Evolutionary conservation across 257 asterid genomes (phyloP), one percentile per base, ranked within the genome.

Genomic region (Parsonsia alboflavescens): DNA sequence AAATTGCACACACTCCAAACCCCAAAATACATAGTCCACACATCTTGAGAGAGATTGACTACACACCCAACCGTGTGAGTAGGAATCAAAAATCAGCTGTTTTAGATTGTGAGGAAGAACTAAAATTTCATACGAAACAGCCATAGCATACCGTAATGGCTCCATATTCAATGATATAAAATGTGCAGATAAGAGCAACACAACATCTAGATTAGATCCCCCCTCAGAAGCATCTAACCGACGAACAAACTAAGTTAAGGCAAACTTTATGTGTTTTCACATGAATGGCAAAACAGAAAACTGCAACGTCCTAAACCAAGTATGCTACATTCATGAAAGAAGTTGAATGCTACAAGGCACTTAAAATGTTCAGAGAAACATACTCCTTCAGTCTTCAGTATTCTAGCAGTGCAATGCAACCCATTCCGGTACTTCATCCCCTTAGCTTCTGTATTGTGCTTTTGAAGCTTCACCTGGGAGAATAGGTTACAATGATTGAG

Each of bases 341-440:
- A 63, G 41, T n/a, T 62, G 73, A 45, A 72, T 42, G 80, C 53
- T n/a, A 13, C 77, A 58, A 72, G 74, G 70, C 73, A 76, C 75
- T 50, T 45, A 52, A 81, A 70, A 79, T 77, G 81, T 54, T 46
- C 61, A 79, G 72, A 82, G 85, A 73, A 77, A 80, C 91, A 78
- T 94, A 94, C 97, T 80, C 97, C 99, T 85, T 94, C 98, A 8
- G 89, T 87, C 87, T 87, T 89, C 86, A 94, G 80, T 80, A 92
- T 87, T 82, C 92, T 88, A 56, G 89, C 80, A 77, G 97, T 79
- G 71, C 97, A 92, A 75, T 94, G 92, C 89, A 89, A 79, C 73
- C 90, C 91, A 76, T 84, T 86, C 86, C 81, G 87, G 89, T 94
- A 90, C 82, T 84, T 92, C 48, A 82, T 50, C 79, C 97, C 97